Percentiles rank a stretch among this genome's conserved stretches.
These are phyloP conservation scores for Saccharomycopsis fibuligera DNA, from an alignment of 805 yeast species.

Conservation along the genomic window DNA sequence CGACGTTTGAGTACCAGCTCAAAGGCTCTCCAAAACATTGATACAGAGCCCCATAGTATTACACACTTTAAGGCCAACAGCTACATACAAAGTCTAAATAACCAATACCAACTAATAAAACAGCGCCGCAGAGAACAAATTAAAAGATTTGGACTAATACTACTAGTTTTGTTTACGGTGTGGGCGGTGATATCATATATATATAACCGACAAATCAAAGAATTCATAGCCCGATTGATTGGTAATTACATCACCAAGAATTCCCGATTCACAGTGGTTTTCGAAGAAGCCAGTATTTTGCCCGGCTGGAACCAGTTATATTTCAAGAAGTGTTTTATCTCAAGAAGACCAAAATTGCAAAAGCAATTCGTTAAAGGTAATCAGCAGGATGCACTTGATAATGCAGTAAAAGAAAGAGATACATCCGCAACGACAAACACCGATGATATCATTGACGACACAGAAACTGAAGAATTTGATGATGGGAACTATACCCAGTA, in stretches of 20 bases:
- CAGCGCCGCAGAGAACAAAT: too few species aligned
- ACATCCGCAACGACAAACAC: background rate
- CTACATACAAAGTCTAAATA: too few species aligned
- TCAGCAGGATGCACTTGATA: conserved; percentile 62
- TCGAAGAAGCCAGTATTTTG: conserved; percentile 81
- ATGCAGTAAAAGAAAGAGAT: conserved; percentile 31
- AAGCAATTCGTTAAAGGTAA: conserved; percentile 60
- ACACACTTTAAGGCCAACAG: too few species aligned
- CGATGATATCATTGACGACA: conserved; percentile 18
- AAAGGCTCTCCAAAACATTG: too few species aligned
- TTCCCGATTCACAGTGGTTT: conserved; percentile 74
- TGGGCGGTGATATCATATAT: conserved; percentile 32
- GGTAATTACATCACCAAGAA: conserved; percentile 83
- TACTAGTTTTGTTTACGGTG: too few species aligned
- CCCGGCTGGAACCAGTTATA: conserved; percentile 92
- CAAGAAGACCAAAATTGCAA: conserved; percentile 63
- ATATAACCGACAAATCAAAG: conserved; percentile 53
- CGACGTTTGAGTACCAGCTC: too few species aligned
- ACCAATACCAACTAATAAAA: too few species aligned
- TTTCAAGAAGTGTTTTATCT: conserved; percentile 78
- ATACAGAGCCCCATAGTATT: too few species aligned
- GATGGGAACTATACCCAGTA: conserved; percentile 97
- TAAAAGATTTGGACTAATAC: too few species aligned
- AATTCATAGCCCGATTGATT: conserved; percentile 69
- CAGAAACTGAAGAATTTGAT: conserved; percentile 34